A percentile compares a stretch with the other conserved stretches of the same genome.
Evolutionary conservation across 768 basidiomycete genomes (phyloP).

Genomic region (Phanerochaete sordida): DNA sequence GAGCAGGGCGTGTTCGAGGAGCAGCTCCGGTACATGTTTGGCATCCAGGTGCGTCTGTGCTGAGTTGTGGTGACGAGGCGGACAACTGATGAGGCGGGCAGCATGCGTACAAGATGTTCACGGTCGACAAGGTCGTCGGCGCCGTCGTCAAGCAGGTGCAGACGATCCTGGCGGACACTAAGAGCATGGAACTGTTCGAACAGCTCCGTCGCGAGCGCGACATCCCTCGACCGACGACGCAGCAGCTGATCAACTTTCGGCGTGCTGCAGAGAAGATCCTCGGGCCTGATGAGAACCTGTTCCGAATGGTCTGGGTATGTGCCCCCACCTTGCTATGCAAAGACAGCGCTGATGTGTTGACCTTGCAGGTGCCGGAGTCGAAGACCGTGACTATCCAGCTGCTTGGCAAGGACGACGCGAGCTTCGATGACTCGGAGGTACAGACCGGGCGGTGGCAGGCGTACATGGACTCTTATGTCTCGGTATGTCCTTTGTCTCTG

Average conservation of each 20-base stretch:
- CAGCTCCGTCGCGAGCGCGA: constrained; percentile 66
- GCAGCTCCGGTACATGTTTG: constrained; percentile 83
- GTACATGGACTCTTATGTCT: constrained; percentile 75
- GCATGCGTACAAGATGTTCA: constrained; percentile 88
- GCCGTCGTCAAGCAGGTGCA: constrained; percentile 87
- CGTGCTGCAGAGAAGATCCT: constrained; percentile 65
- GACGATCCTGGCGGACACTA: constrained; percentile 59
- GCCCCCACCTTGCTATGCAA: background rate
- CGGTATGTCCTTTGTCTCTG: constrained; percentile 39
- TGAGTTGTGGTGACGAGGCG: background rate
- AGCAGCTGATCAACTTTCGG: constrained; percentile 68
- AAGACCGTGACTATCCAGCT: constrained; percentile 71
- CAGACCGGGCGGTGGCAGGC: constrained; percentile 75
- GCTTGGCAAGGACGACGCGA: constrained; percentile 76
- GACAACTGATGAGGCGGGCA: constrained; percentile 21
- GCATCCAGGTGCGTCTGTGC: constrained; percentile 53
- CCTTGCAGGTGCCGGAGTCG: constrained; percentile 53
- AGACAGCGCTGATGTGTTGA: background rate
- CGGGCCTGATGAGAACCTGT: constrained; percentile 75
- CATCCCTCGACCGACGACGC: constrained; percentile 54
- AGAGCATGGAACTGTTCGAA: constrained; percentile 71
- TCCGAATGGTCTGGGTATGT: constrained; percentile 78
- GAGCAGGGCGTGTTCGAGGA: constrained; percentile 90
- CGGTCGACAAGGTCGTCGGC: constrained; percentile 88
- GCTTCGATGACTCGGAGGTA: constrained; percentile 72